Base-by-base conservation (phyloP, 345 rosid species). In the Bruguiera gymnorhiza region DNA sequence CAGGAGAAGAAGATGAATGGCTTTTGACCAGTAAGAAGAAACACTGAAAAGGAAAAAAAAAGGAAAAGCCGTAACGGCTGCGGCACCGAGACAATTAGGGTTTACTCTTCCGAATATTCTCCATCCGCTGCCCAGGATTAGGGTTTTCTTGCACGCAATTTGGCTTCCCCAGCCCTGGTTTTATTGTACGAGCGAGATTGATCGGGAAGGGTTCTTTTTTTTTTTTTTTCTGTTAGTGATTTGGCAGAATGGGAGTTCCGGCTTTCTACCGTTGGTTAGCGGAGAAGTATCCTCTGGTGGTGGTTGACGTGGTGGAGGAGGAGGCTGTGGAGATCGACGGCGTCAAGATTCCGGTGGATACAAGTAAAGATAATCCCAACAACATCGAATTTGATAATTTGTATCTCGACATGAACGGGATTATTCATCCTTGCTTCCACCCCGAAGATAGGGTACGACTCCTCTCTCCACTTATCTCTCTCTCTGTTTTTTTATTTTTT, bases 321-420 rank as follows among this genome's bases (percentile, higher is more conserved):
- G 96, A 87, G 59, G 79, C 98, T 0, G 87, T 85, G 27, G 87
- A 79, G 15, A 79, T 86, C 67, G 85, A 85, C 19, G 93, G 88
- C 63, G 86, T 78, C 67, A 71, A 78, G 67, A 74, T 92, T 70
- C 96, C 98, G 3, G 89, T 95, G 60, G 90, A 95, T 71, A 84
- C 98, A 10, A 92, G 97, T 64, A 81, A 79, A 72, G 87, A 90
- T 63, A 92, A 90, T 65, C 97, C 99, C 10, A 95, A 92, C 72
- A 74, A 75, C n/a, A 20, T 87, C 58, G 98, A 95, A 73, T 95
- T 76, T 69, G 99, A 95, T 66, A 92, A 92, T 79, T 80, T 95
- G 27, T 95, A 92, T 79, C 99, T 95, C 83, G 99, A 95, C 53
- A 95, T 92, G 99, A 95, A 95, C 78, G 96, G 96, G 85, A 95